Percentiles rank a stretch among this genome's conserved stretches.
These are phyloP conservation scores for Setaria italica DNA, from an alignment of 202 grass and related monocot genomes.

Conservation along the genomic window DNA sequence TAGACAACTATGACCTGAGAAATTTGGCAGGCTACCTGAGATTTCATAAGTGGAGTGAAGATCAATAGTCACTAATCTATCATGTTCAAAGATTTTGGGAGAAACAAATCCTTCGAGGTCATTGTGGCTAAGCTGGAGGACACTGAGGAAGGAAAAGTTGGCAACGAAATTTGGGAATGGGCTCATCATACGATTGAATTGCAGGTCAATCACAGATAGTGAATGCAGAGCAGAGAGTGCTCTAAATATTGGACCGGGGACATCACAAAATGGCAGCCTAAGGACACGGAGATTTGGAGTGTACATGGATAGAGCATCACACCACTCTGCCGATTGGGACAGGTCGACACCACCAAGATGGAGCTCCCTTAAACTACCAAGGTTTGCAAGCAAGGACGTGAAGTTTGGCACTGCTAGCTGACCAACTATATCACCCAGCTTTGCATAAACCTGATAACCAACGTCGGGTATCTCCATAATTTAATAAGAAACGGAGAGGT, in stretches of 20 bases:
- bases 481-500: background rate
- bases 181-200: constrained; percentile 19
- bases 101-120: background rate
- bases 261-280: constrained; percentile 41
- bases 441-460: too few relatives aligned
- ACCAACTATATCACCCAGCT: too few relatives aligned
- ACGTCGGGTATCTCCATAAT: accelerated
- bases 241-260: constrained; percentile 37
- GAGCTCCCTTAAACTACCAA: constrained; percentile 46
- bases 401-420: background rate
- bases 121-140: background rate
- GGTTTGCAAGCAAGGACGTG: constrained; percentile 37
- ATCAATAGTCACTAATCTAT: background rate
- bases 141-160: background rate
- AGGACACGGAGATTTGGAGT: constrained; percentile 35
- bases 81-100: background rate
- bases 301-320: constrained; percentile 30
- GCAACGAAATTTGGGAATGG: constrained; percentile 38
- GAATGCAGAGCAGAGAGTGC: constrained; percentile 35
- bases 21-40: constrained; percentile 48
- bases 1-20: constrained; percentile 33
- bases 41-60: background rate
- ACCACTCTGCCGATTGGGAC: constrained; percentile 45
- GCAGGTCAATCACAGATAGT: constrained; percentile 37
- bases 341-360: constrained; percentile 48